A percentile compares a stretch with the other conserved stretches of the same genome.
phyloP scores from a whole-genome alignment of 2,329 filamentous ascomycete species.

The Alternaria viburni region DNA sequence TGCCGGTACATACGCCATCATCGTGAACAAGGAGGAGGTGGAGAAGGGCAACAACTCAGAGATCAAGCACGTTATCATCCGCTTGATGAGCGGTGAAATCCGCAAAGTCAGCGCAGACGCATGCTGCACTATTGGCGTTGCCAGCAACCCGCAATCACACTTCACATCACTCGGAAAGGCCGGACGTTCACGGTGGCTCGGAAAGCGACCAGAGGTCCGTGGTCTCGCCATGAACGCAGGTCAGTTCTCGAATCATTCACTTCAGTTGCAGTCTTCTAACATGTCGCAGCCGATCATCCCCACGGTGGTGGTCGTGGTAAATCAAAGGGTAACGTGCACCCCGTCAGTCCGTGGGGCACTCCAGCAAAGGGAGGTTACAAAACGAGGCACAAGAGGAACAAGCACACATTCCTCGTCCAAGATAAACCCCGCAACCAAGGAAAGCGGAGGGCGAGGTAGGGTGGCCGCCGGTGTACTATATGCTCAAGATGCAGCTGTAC shows the following conservation, averaged over 20 bases:
- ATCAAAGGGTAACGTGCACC: slow-evolving; percentile 96
- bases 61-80: slow-evolving; percentile 80
- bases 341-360: slow-evolving; percentile 94
- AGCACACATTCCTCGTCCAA: slow-evolving; percentile 89
- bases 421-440: slow-evolving; percentile 87
- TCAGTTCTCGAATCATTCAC: slow-evolving; percentile 42
- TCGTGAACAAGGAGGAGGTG: slow-evolving; percentile 84
- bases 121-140: slow-evolving; percentile 90
- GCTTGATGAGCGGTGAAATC: slow-evolving; percentile 90
- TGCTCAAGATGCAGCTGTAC: slow-evolving; percentile 23
- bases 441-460: slow-evolving; percentile 66
- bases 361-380: slow-evolving; percentile 91
- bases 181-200: slow-evolving; percentile 89
- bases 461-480: slow-evolving; percentile 21
- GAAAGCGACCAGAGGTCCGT: slow-evolving; percentile 92
- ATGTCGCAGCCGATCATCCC: slow-evolving; percentile 78
- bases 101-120: slow-evolving; percentile 89
- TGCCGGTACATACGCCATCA: slow-evolving; percentile 87
- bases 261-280: slow-evolving; percentile 16
- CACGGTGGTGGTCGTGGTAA: slow-evolving; percentile 99
- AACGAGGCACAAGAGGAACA: slow-evolving; percentile 84
- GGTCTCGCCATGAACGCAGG: slow-evolving; percentile 98
- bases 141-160: slow-evolving; percentile 91
- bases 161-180: slow-evolving; percentile 94
- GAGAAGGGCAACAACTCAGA: slow-evolving; percentile 66